Evolutionary conservation across 164 flowering plant genomes (phyloP).

Genomic region (Aristolochia californica): DNA sequence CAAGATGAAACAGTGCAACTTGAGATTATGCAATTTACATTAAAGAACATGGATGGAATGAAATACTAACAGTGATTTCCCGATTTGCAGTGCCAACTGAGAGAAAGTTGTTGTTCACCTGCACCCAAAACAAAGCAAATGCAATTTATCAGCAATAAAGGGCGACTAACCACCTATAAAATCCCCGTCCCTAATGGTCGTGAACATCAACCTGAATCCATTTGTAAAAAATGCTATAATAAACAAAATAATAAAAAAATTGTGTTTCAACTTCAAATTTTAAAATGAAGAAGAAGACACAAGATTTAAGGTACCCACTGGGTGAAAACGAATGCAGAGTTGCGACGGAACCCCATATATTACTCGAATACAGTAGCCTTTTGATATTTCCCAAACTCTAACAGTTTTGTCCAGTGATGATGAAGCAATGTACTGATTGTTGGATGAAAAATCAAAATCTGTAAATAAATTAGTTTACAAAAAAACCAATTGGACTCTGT

Average conservation of each 20-base stretch:
- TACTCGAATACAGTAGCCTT: conserved; percentile 82
- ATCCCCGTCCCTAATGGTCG: neutral
- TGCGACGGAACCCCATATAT: conserved; percentile 90
- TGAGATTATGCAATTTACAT: too few relatives aligned
- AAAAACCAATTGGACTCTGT: neutral
- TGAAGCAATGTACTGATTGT: conserved; percentile 94
- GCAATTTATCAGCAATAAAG: neutral
- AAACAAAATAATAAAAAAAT: neutral
- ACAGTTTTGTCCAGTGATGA: conserved; percentile 93
- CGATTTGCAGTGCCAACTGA: conserved; percentile 82
- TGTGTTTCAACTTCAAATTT: neutral
- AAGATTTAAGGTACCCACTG: conserved; percentile 47
- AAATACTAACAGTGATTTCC: conserved; percentile 57
- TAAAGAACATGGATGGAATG: too few relatives aligned
- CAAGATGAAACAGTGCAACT: too few relatives aligned
- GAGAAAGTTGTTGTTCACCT: conserved; percentile 94
- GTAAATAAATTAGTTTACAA: conserved; percentile 21
- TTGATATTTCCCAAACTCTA: conserved; percentile 89
- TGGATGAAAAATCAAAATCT: conserved; percentile 98
- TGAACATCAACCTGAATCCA: neutral
- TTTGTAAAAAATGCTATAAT: neutral
- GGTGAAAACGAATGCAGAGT: conserved; percentile 91
- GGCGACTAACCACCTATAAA: neutral
- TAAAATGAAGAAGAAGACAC: neutral
- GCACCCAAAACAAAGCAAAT: conserved; percentile 11